Evolutionary conservation across 768 basidiomycete species (phyloP).

Genomic region (Amanita thiersii): DNA sequence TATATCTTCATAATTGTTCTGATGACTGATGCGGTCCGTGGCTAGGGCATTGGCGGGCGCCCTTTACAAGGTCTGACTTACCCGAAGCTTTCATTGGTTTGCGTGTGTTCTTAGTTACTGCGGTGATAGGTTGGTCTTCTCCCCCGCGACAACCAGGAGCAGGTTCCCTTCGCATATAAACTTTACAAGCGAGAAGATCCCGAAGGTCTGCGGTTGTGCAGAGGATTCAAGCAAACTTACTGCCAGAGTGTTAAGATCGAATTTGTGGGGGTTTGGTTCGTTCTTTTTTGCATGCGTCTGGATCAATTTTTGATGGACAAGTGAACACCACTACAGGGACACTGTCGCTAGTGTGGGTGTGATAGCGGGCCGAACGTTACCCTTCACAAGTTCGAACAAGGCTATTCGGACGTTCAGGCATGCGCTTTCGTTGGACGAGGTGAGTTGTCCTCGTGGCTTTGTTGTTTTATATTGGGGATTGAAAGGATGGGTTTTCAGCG

Average conservation of each 20-base stretch:
- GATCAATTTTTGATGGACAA: background rate
- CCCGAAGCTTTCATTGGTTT: background rate
- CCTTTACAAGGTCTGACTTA: slow-evolving; percentile 47
- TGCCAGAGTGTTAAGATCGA: slow-evolving; percentile 62
- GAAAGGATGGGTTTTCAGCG: too few relatives aligned
- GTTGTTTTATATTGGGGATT: slow-evolving; percentile 3
- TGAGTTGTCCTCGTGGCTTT: slow-evolving; percentile 22
- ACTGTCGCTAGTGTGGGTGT: slow-evolving; percentile 74
- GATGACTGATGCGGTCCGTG: background rate
- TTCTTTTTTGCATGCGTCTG: background rate
- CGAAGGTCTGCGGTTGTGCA: slow-evolving; percentile 35
- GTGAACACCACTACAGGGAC: slow-evolving; percentile 63
- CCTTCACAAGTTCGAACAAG: slow-evolving; percentile 57
- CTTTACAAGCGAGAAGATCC: slow-evolving; percentile 51
- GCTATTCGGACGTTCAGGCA: slow-evolving; percentile 69
- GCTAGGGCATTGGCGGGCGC: slow-evolving; percentile 70
- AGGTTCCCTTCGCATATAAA: slow-evolving; percentile 69
- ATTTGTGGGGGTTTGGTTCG: slow-evolving; percentile 74
- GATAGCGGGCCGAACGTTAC: slow-evolving; percentile 48
- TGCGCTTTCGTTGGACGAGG: slow-evolving; percentile 73
- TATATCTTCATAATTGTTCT: background rate
- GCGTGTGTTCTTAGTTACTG: slow-evolving; percentile 1
- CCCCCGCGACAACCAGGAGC: slow-evolving; percentile 56
- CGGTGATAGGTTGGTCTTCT: slow-evolving; percentile 60
- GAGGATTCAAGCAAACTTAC: slow-evolving; percentile 69